Conservation (phyloP, 2,329 filamentous ascomycete species). For the Elsinoe batatas region DNA sequence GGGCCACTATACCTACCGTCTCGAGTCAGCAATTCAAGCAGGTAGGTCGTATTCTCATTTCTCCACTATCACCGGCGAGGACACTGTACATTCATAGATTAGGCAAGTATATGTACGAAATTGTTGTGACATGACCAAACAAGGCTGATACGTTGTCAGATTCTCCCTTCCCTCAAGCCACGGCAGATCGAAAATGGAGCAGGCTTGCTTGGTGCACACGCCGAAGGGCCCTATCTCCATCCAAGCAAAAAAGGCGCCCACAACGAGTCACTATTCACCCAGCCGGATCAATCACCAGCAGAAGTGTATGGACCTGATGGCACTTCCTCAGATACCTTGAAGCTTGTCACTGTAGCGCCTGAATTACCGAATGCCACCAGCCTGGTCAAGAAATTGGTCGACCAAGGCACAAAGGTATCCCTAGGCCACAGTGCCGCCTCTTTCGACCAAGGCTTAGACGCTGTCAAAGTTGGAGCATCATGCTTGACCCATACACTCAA, state of each 20-base stretch:
- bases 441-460: conserved; percentile 37
- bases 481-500: conserved; percentile 47
- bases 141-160: conserved; percentile 24
- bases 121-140: neutral
- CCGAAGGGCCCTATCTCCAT: conserved; percentile 47
- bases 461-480: conserved; percentile 40
- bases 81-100: neutral
- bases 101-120: neutral
- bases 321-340: conserved; percentile 33
- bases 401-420: conserved; percentile 36
- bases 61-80: neutral
- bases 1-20: conserved; percentile 45
- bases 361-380: conserved; percentile 36
- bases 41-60: conserved; percentile 22
- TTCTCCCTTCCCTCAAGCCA: conserved; percentile 40
- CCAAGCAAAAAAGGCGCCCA: conserved; percentile 46
- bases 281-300: conserved; percentile 23
- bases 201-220: conserved; percentile 46
- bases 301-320: conserved; percentile 38
- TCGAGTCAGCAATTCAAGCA: conserved; percentile 36
- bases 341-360: conserved; percentile 44
- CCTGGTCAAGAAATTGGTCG: conserved; percentile 35
- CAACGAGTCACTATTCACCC: conserved; percentile 36
- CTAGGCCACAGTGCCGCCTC: conserved; percentile 44
- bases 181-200: conserved; percentile 34